Base-by-base conservation (phyloP, 2,329 filamentous ascomycete species). In the Colletotrichum eleusines region DNA sequence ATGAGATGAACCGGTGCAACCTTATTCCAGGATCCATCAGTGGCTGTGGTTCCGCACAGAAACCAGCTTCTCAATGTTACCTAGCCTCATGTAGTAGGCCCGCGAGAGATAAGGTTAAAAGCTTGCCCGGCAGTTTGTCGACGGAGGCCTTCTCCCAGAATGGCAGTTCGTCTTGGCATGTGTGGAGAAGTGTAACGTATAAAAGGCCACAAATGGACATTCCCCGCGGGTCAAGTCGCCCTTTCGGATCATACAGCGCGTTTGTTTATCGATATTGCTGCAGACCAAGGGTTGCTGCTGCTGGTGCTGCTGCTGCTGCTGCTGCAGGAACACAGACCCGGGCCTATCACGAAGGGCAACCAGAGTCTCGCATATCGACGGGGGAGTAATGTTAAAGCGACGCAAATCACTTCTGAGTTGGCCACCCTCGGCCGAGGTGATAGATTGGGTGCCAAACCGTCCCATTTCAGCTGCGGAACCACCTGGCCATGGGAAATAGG, bases 81-180 rank as follows among this genome's bases (percentile, higher is more conserved):
- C 26, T 31, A 31, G 50, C 16, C 26, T n/a, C 12, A 18, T 31
- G 14, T 7, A n/a, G n/a, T n/a, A n/a, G 9, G 9, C 16, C 33
- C 26, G 55, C 33, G 16, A 31, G 23, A 59, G 55, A 59, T 59
- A 59, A 46, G 55, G 55, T 59, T 59, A 44, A 46, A 59, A 12
- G 26, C 12, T 14, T 31, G 18, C n/a, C 55, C 55, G 40, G 40
- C 38, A 31, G 16, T 11, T 11, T 31, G 5, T n/a, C 2, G 1
- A 20, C 55, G 55, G 55, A 46, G 28, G 40, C 20, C 28, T n/a
- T 44, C 14, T 59, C 55, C 40, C 26, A 20, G 55, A 59, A 59
- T 44, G 55, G 55, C 55, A 59, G 55, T 44, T 59, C 38, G 33
- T 42, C 38, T 59, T 46, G 55, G 40, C 40, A 38, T 31, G 6